Percentiles rank a stretch among this genome's conserved stretches.
Evolutionary conservation across 331 rosid species (phyloP).

Genomic region (Dryas integrifolia): DNA sequence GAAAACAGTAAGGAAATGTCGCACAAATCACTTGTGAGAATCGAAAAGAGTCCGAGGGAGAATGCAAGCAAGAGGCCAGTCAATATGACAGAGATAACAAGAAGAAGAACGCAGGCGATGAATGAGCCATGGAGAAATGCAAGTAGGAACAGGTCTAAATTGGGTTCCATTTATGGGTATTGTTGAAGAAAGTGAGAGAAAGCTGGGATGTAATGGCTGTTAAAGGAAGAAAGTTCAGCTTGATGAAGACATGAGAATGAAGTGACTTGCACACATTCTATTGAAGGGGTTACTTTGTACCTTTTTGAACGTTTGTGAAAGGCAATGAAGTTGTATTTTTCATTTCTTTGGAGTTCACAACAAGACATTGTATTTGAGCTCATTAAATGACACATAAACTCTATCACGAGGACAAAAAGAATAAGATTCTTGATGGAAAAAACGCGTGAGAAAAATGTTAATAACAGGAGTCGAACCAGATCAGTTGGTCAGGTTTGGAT

Average conservation of each 20-base stretch:
- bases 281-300: constrained; percentile 25
- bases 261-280: constrained; percentile 43
- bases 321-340: not conserved
- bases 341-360: not conserved
- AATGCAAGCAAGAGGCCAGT: constrained; percentile 35
- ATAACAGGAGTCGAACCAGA: no score
- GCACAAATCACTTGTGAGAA: constrained; percentile 41
- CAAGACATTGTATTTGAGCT: not conserved
- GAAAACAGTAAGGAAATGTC: constrained; percentile 21
- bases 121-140: constrained; percentile 57
- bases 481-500: no score
- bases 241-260: constrained; percentile 30
- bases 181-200: not conserved
- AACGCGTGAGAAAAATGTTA: no score
- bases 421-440: not conserved
- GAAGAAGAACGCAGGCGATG: constrained; percentile 45
- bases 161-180: constrained; percentile 40
- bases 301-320: constrained; percentile 10
- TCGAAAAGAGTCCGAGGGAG: constrained; percentile 36
- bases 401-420: not conserved
- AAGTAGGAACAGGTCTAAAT: constrained; percentile 53
- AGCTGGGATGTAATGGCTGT: not conserved
- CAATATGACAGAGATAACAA: constrained; percentile 28
- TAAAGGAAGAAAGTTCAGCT: constrained; percentile 11
- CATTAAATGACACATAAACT: not conserved